These are phyloP conservation scores for Croton laevigatus DNA, from an alignment of 441 rosid genomes.

Conservation along the genomic window DNA sequence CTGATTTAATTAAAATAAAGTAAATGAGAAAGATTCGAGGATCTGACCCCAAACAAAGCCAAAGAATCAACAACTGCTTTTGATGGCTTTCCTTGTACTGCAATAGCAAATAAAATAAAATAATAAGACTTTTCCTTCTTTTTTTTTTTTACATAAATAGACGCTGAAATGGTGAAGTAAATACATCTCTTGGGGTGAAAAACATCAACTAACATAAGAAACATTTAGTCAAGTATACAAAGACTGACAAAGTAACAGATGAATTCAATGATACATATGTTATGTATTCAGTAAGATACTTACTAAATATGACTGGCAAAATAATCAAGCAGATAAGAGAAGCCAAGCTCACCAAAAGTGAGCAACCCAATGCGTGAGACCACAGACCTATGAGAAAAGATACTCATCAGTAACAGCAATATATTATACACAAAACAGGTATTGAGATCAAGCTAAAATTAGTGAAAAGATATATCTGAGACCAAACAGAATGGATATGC, in stretches of 20 bases:
- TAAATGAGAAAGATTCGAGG: conserved; percentile 25
- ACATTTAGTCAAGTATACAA: not conserved
- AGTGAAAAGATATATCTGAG: not conserved
- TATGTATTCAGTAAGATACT: conserved; percentile 26
- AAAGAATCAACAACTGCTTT: conserved; percentile 64
- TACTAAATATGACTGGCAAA: conserved; percentile 84
- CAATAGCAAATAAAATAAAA: conserved; percentile 22
- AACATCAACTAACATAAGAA: not conserved
- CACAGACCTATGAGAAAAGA: conserved; percentile 51
- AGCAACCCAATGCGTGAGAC: conserved; percentile 87
- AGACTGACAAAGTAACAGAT: not conserved
- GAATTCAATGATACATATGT: not conserved
- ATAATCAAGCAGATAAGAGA: conserved; percentile 83
- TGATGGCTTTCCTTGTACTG: conserved; percentile 78
- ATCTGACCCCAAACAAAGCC: conserved; percentile 75
- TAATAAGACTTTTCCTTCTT: not conserved
- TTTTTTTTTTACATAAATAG: not conserved
- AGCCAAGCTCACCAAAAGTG: conserved; percentile 96
- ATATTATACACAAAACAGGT: not conserved
- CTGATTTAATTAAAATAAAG: not conserved
- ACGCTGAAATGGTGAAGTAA: not conserved
- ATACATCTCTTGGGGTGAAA: not conserved
- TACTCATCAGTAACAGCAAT: not conserved
- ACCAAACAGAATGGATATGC: not conserved
- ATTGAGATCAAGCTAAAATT: not conserved